Percentiles rank a stretch among this genome's conserved stretches.
Conservation (phyloP, 1,284 basidiomycete species). For the Austroboletus olivaceoglutinosus region DNA sequence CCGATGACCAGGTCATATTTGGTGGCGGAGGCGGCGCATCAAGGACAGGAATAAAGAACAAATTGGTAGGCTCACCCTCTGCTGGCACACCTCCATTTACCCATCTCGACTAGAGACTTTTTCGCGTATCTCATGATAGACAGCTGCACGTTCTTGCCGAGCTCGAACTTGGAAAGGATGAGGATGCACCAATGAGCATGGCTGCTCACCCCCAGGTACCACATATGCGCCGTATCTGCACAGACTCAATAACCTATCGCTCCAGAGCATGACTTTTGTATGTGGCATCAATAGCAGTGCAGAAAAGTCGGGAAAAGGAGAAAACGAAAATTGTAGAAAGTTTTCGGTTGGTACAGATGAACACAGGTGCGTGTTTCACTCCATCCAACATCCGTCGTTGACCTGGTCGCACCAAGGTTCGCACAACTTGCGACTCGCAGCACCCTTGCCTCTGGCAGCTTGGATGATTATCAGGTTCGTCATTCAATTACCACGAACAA, state of each 20-base stretch:
- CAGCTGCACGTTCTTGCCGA: constrained; percentile 64
- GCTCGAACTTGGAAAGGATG: constrained; percentile 71
- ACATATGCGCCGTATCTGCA: neutral
- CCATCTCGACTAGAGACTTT: constrained; percentile 57
- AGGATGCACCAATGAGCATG: constrained; percentile 95
- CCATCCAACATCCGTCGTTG: constrained; percentile 1
- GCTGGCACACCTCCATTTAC: constrained; percentile 3
- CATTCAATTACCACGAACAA: neutral
- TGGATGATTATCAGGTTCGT: constrained; percentile 81
- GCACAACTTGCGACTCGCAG: constrained; percentile 50
- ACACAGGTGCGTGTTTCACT: constrained; percentile 17
- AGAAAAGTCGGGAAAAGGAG: constrained; percentile 58
- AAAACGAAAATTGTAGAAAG: constrained; percentile 82
- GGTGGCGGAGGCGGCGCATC: constrained; percentile 87
- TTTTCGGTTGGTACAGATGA: constrained; percentile 58
- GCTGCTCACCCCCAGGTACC: constrained; percentile 64
- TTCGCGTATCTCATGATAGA: constrained; percentile 59
- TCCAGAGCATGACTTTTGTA: constrained; percentile 53
- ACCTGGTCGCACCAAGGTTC: constrained; percentile 44
- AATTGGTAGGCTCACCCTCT: constrained; percentile 53
- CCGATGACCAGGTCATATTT: constrained; percentile 71
- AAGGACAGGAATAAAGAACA: constrained; percentile 87
- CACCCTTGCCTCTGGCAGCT: constrained; percentile 58
- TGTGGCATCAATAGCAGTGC: constrained; percentile 84
- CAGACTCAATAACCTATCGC: constrained; percentile 8